Conservation (phyloP, 2,329 filamentous ascomycete species). For the Trichoderma atroviride region DNA sequence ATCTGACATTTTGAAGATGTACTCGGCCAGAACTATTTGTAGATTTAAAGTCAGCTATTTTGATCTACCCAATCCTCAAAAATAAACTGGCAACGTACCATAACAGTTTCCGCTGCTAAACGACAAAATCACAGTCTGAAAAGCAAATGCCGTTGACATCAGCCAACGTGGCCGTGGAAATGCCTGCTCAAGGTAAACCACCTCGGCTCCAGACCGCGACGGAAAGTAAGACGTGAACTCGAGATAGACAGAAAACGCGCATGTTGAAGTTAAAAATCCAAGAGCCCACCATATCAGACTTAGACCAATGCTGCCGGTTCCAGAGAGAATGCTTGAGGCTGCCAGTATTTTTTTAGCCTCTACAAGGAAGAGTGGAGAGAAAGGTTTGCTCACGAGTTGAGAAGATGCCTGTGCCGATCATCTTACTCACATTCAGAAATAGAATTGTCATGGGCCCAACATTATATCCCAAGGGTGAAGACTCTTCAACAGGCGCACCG, state of each 20-base stretch:
- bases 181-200: constrained; percentile 69
- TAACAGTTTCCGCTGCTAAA: constrained; percentile 69
- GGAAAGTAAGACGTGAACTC: constrained; percentile 68
- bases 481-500: constrained; percentile 62
- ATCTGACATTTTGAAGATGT: constrained; percentile 61
- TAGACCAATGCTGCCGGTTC: constrained; percentile 64
- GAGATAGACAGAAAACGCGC: constrained; percentile 61
- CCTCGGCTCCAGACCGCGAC: constrained; percentile 66
- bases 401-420: constrained; percentile 67
- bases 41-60: not conserved
- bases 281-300: constrained; percentile 66
- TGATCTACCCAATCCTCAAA: not conserved
- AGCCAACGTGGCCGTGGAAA: constrained; percentile 66
- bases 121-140: constrained; percentile 64
- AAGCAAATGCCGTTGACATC: constrained; percentile 65
- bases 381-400: constrained; percentile 58
- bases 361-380: not conserved
- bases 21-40: constrained; percentile 58
- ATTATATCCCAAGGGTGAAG: constrained; percentile 62
- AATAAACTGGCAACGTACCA: constrained; percentile 33
- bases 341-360: not conserved
- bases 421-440: constrained; percentile 63
- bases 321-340: constrained; percentile 61
- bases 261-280: constrained; percentile 60
- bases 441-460: constrained; percentile 60